Evolutionary conservation across 371 early-diverging fungal genomes (phyloP), one percentile per base, ranked within the genome.

Genomic region (Apophysomyces trapeziformis): DNA sequence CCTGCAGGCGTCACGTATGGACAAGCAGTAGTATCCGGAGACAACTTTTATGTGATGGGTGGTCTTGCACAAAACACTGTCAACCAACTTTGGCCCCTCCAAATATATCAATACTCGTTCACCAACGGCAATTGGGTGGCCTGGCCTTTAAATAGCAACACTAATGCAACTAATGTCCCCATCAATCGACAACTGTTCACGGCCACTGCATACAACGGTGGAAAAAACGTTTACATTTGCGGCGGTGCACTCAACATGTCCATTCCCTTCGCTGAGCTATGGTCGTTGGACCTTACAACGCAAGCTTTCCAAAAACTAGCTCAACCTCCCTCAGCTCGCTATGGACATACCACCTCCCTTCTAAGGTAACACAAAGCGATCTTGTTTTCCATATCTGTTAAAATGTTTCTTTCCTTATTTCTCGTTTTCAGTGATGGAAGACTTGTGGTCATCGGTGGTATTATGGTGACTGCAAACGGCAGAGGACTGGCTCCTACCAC

Each of bases 371-470:
- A 16, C 54, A 65, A 39, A 57, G n/a, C 35, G n/a, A 14, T 37
- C 43, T 7, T 18, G 47, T 61, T 57, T 12, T 68, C 61, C 21
- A 38, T 45, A 56, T 16, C 46, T 60, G 57, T 38, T 44, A 61
- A 11, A 14, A 57, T 12, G 43, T 21, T 43, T 60, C 47, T 58
- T 66, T 66, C 13, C 5, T 61, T 63, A 32, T 44, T 68, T 62
- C 45, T 43, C 66, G 39, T 41, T 68, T 57, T 38, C 64, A 79
- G 78, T 64, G 71, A 69, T 61, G 79, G 79, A 12, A 59, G 70
- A 61, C 60, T 82, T 32, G 79, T 82, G 44, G 64, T 82, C 57
- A 57, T 76, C 64, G 82, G 82, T 59, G 82, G 82, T 74, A 65
- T 75, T 14, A 39, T 60, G 7, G n/a, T 61, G 14, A 47, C 60